A percentile compares a stretch with the other conserved stretches of the same genome.
Conservation (phyloP, 192 early-diverging fungal species). For the Coemansia interrupta region DNA sequence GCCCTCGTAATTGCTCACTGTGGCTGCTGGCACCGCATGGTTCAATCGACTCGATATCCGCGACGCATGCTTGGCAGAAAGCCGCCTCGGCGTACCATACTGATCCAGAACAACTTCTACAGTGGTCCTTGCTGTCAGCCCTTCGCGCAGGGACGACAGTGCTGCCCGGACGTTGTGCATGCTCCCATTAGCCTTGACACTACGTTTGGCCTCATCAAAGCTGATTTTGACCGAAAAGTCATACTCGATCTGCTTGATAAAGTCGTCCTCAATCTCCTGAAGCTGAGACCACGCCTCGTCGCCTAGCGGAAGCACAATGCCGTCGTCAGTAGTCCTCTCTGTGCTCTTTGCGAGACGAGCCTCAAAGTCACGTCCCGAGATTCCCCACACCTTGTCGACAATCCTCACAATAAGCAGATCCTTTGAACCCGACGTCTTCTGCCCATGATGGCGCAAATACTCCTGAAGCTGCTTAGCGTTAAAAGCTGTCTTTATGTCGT, state of each 20-base stretch:
- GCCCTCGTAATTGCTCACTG: constrained; percentile 14
- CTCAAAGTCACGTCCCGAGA: constrained; percentile 14
- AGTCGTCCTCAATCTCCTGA: background rate
- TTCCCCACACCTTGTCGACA: constrained; percentile 37
- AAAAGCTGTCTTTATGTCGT: constrained; percentile 15
- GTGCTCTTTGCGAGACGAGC: constrained; percentile 8
- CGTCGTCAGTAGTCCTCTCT: constrained; percentile 8
- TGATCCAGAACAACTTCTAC: constrained; percentile 16
- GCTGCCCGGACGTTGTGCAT: constrained; percentile 28
- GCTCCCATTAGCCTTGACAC: constrained; percentile 15
- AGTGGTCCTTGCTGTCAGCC: constrained; percentile 22
- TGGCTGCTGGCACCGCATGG: background rate
- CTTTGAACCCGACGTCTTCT: constrained; percentile 16
- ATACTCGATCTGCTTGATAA: constrained; percentile 12
- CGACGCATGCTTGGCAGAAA: constrained; percentile 12
- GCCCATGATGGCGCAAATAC: constrained; percentile 22
- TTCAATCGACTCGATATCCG: constrained; percentile 1
- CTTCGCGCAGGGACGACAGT: constrained; percentile 34
- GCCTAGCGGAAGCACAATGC: constrained; percentile 25
- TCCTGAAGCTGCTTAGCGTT: constrained; percentile 20
- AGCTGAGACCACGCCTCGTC: constrained; percentile 16
- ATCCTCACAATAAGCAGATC: constrained; percentile 26
- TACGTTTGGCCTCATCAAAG: background rate
- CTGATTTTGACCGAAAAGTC: constrained; percentile 25
- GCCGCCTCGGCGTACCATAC: constrained; percentile 18